These are phyloP conservation scores for Acidiella bohemica DNA, from an alignment of 495 filamentous ascomycete species.

Conservation along the genomic window DNA sequence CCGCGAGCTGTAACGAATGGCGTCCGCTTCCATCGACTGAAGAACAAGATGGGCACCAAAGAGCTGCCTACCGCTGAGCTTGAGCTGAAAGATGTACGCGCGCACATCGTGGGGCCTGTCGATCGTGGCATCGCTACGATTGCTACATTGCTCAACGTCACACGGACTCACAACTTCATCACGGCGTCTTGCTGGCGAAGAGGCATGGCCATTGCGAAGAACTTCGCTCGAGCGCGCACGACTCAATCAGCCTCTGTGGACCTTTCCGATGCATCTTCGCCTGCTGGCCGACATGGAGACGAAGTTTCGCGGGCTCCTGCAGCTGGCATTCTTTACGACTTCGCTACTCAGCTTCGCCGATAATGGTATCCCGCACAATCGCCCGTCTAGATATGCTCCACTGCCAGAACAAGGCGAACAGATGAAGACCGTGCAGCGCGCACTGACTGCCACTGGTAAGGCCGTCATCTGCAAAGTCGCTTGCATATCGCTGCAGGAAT, in stretches of 20 bases:
- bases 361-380: slow-evolving; percentile 6
- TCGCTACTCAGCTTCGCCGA: slow-evolving; percentile 47
- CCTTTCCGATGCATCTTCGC: slow-evolving; percentile 26
- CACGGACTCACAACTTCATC: slow-evolving; percentile 49
- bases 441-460: slow-evolving; percentile 54
- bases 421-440: slow-evolving; percentile 38
- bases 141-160: slow-evolving; percentile 54
- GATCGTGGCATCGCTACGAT: slow-evolving; percentile 56
- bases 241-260: slow-evolving; percentile 22
- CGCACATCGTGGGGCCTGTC: slow-evolving; percentile 41
- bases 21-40: slow-evolving; percentile 52
- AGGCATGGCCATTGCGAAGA: slow-evolving; percentile 47
- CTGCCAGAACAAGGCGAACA: slow-evolving; percentile 7
- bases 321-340: slow-evolving; percentile 48
- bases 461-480: slow-evolving; percentile 45
- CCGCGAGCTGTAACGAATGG: slow-evolving; percentile 43
- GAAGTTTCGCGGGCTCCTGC: slow-evolving; percentile 44
- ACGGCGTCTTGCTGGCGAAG: slow-evolving; percentile 46
- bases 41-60: slow-evolving; percentile 57
- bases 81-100: slow-evolving; percentile 34
- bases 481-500: slow-evolving; percentile 44
- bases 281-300: slow-evolving; percentile 41
- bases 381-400: slow-evolving; percentile 7
- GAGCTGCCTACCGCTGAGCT: slow-evolving; percentile 58
- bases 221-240: slow-evolving; percentile 40